These are phyloP conservation scores for Ophiostoma perfectum DNA, from an alignment of 2,329 filamentous ascomycete species.

Conservation along the genomic window DNA sequence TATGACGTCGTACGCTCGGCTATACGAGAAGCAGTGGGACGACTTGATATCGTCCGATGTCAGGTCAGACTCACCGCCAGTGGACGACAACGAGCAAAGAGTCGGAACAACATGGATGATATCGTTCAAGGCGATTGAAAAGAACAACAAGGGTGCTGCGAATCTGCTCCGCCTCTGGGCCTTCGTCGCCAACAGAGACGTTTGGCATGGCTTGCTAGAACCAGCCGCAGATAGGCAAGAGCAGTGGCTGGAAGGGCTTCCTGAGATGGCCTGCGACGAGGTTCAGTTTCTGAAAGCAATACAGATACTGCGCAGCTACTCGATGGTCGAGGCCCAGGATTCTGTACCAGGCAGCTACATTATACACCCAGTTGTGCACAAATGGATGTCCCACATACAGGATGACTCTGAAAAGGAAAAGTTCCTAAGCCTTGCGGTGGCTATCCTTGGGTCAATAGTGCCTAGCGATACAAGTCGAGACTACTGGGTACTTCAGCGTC, in stretches of 20 bases:
- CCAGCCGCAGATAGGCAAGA: background rate
- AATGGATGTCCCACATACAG: constrained; percentile 13
- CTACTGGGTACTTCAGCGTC: background rate
- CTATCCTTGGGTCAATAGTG: background rate
- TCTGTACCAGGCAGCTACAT: background rate
- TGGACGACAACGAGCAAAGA: background rate
- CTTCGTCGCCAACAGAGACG: constrained; percentile 14
- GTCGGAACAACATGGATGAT: constrained; percentile 9
- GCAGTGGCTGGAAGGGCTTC: background rate
- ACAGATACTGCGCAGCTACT: constrained; percentile 9
- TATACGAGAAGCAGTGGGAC: background rate
- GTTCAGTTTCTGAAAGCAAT: constrained; percentile 5
- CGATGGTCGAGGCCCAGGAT: constrained; percentile 14
- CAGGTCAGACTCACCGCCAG: background rate
- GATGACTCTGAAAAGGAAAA: background rate
- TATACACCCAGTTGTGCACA: constrained; percentile 12
- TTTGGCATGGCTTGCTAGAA: constrained; percentile 11
- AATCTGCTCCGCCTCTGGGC: constrained; percentile 17
- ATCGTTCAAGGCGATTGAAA: constrained; percentile 12
- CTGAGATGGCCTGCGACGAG: background rate
- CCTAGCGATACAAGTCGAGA: background rate
- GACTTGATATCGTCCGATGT: background rate
- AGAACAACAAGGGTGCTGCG: background rate
- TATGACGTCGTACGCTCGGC: background rate
- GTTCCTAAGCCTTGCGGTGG: background rate